Base-by-base conservation (phyloP, 345 rosid species). In the Diplotaxis tenuifolia region DNA sequence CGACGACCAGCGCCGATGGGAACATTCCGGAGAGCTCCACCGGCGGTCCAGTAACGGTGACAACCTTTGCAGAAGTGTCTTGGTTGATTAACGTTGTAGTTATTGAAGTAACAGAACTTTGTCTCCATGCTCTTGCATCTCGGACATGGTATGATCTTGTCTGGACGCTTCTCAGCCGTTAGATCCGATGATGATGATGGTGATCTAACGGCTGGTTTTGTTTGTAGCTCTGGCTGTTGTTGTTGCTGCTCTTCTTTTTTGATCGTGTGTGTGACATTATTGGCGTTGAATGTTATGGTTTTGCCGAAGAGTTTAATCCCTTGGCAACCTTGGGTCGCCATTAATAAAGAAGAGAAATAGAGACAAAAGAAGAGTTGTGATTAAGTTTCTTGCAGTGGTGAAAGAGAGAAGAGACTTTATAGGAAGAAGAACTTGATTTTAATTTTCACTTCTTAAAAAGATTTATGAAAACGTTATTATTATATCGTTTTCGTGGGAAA, bases 1-100 rank as follows among this genome's bases (percentile, higher is more conserved):
- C 98, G 88, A 6, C 98, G 96, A 57, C 98, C 98, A 8, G 98
- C 96, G 0, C 97, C 97, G 0, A 94, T 86, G 0, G 98, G 98
- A 25, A 94, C 98, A 68, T 94, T 91, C 25, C 98, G 81, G 28
- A 94, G 95, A 70, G 95, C 95, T 20, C 98, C 98, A 11, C 98
- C 98, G 1, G 96, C 96, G 0, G 98, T 94, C 98, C 98, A 94
- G 72, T 94, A 94, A 79, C 98, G 84, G 71, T 94, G 98, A 78
- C 98, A 94, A 49, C 97, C 97, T 84, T 85, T 94, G 61, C 98
- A 94, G 79, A 89, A 94, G 70, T 94, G 96, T 58, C 98, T 73
- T n/a, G 98, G 98, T 81, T 91, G 98, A 73, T 94, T 94, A 38
- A 94, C 97, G 82, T 94, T 94, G 88, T 94, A 94, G 67, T 94